These are phyloP conservation scores for Fusarium humuli DNA, from an alignment of 2,329 filamentous ascomycete species.

Conservation along the genomic window DNA sequence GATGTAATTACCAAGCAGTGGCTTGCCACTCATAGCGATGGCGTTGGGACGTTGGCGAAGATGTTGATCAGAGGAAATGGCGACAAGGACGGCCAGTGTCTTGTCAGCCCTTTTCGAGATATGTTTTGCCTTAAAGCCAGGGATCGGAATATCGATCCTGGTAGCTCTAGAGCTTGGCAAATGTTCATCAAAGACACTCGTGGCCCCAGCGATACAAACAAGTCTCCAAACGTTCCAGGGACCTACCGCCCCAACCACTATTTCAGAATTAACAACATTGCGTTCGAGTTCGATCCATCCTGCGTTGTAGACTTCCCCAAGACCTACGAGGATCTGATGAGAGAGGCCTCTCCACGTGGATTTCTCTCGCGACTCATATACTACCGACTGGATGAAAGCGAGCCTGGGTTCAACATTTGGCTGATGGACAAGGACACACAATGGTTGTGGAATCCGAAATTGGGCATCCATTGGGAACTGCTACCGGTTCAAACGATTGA, in stretches of 20 bases:
- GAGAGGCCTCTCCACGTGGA: neutral
- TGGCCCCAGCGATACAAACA: rapidly evolving
- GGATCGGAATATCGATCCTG: neutral
- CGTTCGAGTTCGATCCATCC: neutral
- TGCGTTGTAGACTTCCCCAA: neutral
- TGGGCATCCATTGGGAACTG: neutral
- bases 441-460: neutral
- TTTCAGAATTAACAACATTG: neutral
- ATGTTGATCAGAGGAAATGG: neutral
- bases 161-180: neutral
- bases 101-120: neutral
- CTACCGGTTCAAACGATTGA: neutral
- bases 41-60: rapidly evolving
- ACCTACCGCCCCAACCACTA: rapidly evolving
- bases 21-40: neutral
- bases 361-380: neutral
- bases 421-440: neutral
- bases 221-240: neutral
- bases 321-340: neutral
- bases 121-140: slow-evolving; percentile 3
- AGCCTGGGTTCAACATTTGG: neutral
- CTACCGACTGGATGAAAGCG: neutral
- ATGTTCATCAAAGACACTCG: neutral
- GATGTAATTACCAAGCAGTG: neutral
- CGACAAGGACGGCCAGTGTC: neutral